Evolutionary conservation across 2,329 filamentous ascomycete species (phyloP).

Genomic region (Fusarium sp.): DNA sequence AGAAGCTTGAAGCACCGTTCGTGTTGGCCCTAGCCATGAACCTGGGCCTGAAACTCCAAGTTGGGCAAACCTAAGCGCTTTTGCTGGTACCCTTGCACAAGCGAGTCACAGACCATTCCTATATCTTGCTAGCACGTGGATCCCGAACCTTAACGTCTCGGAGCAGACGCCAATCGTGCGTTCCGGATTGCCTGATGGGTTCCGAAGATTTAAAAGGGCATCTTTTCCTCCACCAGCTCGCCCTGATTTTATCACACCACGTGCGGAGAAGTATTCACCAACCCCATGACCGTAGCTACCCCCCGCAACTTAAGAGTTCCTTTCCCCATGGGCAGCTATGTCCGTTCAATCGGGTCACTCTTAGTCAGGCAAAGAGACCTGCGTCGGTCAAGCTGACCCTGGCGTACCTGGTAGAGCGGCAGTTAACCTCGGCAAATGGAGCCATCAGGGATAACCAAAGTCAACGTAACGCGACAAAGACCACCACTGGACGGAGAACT

Average conservation of each 20-base stretch:
- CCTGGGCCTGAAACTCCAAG: background rate
- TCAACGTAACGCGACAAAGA: background rate
- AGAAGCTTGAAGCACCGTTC: background rate
- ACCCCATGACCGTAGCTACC: background rate
- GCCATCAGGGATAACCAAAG: background rate
- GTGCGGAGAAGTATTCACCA: background rate
- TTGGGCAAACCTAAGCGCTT: background rate
- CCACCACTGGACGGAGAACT: background rate
- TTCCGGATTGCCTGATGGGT: slow-evolving; percentile 8
- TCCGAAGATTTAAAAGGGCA: background rate
- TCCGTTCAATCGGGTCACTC: background rate
- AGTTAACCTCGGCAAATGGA: background rate
- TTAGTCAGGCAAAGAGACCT: background rate
- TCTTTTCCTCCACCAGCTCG: background rate
- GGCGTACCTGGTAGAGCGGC: background rate
- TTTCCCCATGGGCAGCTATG: slow-evolving; percentile 7
- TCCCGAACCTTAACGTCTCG: background rate
- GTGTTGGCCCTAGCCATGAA: background rate
- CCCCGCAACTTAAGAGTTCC: background rate
- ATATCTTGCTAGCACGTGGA: background rate
- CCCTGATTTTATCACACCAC: background rate
- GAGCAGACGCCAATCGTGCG: background rate
- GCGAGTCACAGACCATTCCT: background rate
- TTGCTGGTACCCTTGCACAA: background rate
- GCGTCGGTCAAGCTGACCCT: background rate